phyloP scores from a whole-genome alignment of 1,139 yeast species.

The Sugiyamaella grinbergsii region DNA sequence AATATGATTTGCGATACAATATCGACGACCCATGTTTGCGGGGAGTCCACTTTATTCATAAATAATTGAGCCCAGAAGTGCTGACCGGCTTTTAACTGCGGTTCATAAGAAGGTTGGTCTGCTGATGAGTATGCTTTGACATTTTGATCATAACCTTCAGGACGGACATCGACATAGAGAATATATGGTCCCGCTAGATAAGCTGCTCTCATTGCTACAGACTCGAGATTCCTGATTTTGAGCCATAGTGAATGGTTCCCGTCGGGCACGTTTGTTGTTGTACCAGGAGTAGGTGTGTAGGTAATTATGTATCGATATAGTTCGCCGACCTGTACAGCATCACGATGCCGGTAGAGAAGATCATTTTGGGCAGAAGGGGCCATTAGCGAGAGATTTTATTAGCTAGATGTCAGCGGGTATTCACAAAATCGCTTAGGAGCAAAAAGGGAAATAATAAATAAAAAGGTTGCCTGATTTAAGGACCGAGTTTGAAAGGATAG shows the following conservation, averaged over 20 bases:
- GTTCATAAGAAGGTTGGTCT: constrained; percentile 73
- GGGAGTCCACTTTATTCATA: constrained; percentile 49
- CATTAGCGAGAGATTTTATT: neutral
- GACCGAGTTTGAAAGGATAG: no score
- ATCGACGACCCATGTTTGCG: constrained; percentile 79
- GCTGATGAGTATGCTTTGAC: constrained; percentile 62
- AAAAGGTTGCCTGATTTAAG: neutral
- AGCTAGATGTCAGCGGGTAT: no score
- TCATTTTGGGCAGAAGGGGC: constrained; percentile 5
- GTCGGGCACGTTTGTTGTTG: constrained; percentile 12
- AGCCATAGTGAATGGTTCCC: constrained; percentile 50
- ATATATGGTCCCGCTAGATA: constrained; percentile 87
- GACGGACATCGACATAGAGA: constrained; percentile 79
- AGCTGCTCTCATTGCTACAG: constrained; percentile 79
- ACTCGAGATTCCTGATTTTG: constrained; percentile 71
- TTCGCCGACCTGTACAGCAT: constrained; percentile 58
- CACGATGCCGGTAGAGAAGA: constrained; percentile 44
- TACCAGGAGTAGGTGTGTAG: constrained; percentile 44
- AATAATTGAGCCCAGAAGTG: constrained; percentile 56
- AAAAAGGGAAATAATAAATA: neutral
- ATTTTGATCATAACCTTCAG: constrained; percentile 62
- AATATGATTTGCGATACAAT: constrained; percentile 84
- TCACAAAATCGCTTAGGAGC: neutral
- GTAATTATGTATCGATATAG: constrained; percentile 53
- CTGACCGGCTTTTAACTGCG: constrained; percentile 71